Conservation (phyloP, 1,139 yeast genomes). For the Saccharomyces hybrid region DNA sequence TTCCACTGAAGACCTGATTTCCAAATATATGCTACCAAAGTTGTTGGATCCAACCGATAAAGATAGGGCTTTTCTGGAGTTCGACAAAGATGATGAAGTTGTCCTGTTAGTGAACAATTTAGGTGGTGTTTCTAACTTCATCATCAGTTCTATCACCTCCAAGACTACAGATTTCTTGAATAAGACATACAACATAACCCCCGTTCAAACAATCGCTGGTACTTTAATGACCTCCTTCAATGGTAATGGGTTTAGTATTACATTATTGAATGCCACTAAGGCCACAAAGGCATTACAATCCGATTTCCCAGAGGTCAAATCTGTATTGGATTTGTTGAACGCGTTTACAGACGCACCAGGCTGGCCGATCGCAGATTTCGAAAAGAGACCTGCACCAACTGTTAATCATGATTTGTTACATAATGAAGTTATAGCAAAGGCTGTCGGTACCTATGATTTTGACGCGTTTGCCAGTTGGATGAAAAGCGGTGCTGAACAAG, state of each 20-base stretch:
- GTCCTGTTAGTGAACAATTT: constrained; percentile 67
- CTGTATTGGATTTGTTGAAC: constrained; percentile 48
- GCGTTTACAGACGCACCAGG: constrained; percentile 72
- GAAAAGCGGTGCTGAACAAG: constrained; percentile 43
- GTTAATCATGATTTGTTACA: constrained; percentile 35
- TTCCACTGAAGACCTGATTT: constrained; percentile 47
- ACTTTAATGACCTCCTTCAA: constrained; percentile 79
- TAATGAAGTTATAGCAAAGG: constrained; percentile 37
- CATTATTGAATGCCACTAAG: constrained; percentile 59
- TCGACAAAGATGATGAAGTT: constrained; percentile 54
- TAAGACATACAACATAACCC: constrained; percentile 47
- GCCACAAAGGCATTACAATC: constrained; percentile 34
- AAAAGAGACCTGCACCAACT: constrained; percentile 23
- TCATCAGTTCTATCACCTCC: constrained; percentile 57
- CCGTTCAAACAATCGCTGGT: constrained; percentile 61
- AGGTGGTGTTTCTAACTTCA: constrained; percentile 80
- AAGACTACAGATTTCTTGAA: constrained; percentile 39
- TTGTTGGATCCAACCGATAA: constrained; percentile 49
- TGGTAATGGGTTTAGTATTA: constrained; percentile 85
- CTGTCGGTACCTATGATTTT: constrained; percentile 35
- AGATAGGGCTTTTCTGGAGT: constrained; percentile 67
- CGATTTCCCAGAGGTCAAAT: constrained; percentile 35
- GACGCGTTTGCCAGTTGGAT: constrained; percentile 33
- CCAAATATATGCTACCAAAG: constrained; percentile 43
- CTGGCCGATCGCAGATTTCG: constrained; percentile 46